Conservation (phyloP, 495 filamentous ascomycete genomes). For the Hypoxylon fragiforme region DNA sequence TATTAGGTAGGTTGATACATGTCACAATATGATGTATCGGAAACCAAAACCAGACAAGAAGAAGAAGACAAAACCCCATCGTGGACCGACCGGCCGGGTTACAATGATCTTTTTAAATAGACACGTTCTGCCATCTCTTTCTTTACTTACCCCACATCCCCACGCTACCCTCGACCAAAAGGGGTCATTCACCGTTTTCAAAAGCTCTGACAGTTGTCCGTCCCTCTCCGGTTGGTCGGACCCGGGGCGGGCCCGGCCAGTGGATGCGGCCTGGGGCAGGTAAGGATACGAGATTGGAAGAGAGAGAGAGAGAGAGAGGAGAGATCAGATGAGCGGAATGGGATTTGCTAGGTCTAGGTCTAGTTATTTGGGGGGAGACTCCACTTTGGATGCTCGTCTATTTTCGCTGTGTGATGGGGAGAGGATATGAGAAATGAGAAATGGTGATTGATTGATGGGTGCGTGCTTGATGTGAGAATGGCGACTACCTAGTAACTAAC, state of each 20-base stretch:
- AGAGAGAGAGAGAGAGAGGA: conserved; percentile 3
- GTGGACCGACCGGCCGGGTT: conserved; percentile 3
- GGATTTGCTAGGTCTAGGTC: not conserved
- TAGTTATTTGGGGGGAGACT: no score
- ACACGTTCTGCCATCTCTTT: conserved; percentile 1
- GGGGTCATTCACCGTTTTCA: conserved; percentile 2
- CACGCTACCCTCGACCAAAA: conserved; percentile 24
- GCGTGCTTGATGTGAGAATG: no score
- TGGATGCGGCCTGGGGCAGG: conserved; percentile 36
- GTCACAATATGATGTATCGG: no score
- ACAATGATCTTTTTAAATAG: conserved; percentile 12
- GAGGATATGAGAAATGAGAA: no score
- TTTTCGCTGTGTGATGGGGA: no score
- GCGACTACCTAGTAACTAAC: no score
- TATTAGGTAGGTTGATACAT: not conserved
- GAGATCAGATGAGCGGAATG: not conserved
- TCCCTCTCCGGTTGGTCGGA: conserved; percentile 34
- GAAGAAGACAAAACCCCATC: no score
- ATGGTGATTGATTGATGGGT: no score
- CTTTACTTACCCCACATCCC: conserved; percentile 36
- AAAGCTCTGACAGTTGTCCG: conserved; percentile 35
- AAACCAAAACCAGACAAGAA: no score
- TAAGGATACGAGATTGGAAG: no score
- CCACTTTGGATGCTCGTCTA: not conserved
- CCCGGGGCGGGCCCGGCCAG: conserved; percentile 14